Evolutionary conservation across 768 basidiomycete genomes (phyloP).

Genomic region (Boletellus emodensis): DNA sequence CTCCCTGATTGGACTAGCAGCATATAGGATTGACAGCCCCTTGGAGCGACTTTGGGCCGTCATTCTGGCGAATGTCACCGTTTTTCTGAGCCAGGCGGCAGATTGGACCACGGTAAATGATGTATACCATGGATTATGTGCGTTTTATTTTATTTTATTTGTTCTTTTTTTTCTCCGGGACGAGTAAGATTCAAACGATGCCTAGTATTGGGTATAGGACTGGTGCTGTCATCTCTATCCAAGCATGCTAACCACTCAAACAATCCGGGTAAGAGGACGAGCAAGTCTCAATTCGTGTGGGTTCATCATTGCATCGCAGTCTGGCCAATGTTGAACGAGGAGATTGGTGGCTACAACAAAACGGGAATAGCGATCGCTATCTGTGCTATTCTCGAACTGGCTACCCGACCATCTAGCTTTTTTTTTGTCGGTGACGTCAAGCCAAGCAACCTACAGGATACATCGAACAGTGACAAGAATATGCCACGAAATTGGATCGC

Average conservation of each 20-base stretch:
- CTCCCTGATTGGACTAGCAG: slow-evolving; percentile 50
- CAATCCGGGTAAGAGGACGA: slow-evolving; percentile 55
- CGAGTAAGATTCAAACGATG: not conserved
- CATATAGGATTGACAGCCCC: slow-evolving; percentile 50
- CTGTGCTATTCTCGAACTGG: slow-evolving; percentile 55
- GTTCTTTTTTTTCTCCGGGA: not conserved
- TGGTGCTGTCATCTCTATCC: slow-evolving; percentile 60
- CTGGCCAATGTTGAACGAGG: slow-evolving; percentile 71
- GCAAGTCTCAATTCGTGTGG: not conserved
- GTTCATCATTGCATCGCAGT: slow-evolving; percentile 37
- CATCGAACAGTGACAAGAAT: slow-evolving; percentile 2
- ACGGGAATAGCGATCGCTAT: slow-evolving; percentile 56
- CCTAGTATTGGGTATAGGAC: slow-evolving; percentile 63
- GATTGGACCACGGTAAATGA: slow-evolving; percentile 48
- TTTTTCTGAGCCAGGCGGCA: slow-evolving; percentile 47
- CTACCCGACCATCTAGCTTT: slow-evolving; percentile 36
- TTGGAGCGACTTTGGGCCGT: slow-evolving; percentile 55
- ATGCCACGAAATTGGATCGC: slow-evolving; percentile 32
- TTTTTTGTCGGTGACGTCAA: slow-evolving; percentile 2
- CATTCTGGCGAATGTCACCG: slow-evolving; percentile 47
- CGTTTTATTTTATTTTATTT: no score
- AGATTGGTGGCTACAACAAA: slow-evolving; percentile 68
- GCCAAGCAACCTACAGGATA: not conserved
- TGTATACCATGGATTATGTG: slow-evolving; percentile 47
- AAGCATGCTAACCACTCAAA: slow-evolving; percentile 80